Evolutionary conservation across 2,329 filamentous ascomycete genomes (phyloP), one percentile per base, ranked within the genome.

Genomic region (Xylaria sp.): DNA sequence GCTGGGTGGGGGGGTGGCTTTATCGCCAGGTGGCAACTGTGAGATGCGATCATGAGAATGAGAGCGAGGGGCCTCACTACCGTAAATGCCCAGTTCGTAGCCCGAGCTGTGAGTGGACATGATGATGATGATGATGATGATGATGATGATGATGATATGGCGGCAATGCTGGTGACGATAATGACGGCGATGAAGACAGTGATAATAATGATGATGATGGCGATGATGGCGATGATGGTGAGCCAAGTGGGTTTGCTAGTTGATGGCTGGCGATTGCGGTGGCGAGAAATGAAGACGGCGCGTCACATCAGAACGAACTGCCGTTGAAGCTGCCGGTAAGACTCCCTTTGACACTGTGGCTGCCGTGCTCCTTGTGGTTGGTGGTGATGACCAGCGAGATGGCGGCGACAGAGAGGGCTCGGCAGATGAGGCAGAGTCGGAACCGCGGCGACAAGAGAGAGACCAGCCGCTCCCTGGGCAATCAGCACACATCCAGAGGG

Each of bases 31-130:
- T 21, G 54, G 64, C 18, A 48, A 18, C 35, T 40, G 60, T 23
- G 53, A 61, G n/a, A 23, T 65, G 37, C 27, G 69, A 37, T 6
- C 23, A 23, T 25, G 63, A 35, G 32, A 6, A 35, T 25, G 63
- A 51, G 59, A 51, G 35, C 10, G 66, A 32, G 58, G 55, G 47
- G 32, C 63, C 29, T 64, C 60, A 55, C 59, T 55, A 42, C 54
- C 42, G 29, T 59, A 40, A 27, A 50, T 42, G 37, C 60, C 61
- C 68, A 71, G 23, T 55, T 68, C 66, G 50, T 64, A 58, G 57
- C 62, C 50, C 37, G 51, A 16, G 40, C 55, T 32, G 63, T 48
- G 62, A 63, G 73, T 44, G 66, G 71, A 63, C 72, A 75, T 73
- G 69, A 64, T 71, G 68, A 42, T 47, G 63, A 66, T 48, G 63